Conservation (phyloP, 2,329 filamentous ascomycete genomes). For the Stagonosporopsis vannaccii region DNA sequence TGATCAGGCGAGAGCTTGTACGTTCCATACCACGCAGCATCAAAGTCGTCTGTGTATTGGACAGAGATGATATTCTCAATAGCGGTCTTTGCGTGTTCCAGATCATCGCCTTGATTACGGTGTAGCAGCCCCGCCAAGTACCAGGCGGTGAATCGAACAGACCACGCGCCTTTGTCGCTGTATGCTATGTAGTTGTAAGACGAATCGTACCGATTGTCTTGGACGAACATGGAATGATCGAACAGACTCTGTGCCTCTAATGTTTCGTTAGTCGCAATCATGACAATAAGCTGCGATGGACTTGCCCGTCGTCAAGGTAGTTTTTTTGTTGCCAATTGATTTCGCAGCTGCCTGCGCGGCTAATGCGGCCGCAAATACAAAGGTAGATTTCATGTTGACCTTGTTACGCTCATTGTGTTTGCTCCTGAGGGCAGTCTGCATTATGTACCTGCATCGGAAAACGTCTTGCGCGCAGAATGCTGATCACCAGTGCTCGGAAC, state of each 20-base stretch:
- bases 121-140: constrained; percentile 51
- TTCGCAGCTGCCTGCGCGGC: constrained; percentile 1
- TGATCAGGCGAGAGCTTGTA: constrained; percentile 18
- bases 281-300: neutral
- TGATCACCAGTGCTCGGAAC: constrained; percentile 9
- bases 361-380: neutral
- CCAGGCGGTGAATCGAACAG: constrained; percentile 55
- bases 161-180: constrained; percentile 54
- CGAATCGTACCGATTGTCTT: constrained; percentile 51
- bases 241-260: constrained; percentile 24
- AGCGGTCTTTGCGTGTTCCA: constrained; percentile 47
- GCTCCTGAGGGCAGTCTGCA: too few relatives aligned
- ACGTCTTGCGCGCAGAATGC: neutral
- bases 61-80: constrained; percentile 46
- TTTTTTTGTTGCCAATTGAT: constrained; percentile 3
- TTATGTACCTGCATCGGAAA: constrained; percentile 7
- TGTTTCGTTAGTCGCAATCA: neutral
- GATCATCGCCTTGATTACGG: constrained; percentile 47
- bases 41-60: constrained; percentile 50
- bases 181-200: constrained; percentile 55
- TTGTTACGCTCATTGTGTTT: neutral
- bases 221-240: constrained; percentile 25
- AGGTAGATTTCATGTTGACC: neutral
- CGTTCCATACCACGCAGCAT: constrained; percentile 38
- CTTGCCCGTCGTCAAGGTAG: constrained; percentile 1